Evolutionary conservation across 495 filamentous ascomycete genomes (phyloP), one percentile per base, ranked within the genome.

Genomic region (Aspergillus biplanus): DNA sequence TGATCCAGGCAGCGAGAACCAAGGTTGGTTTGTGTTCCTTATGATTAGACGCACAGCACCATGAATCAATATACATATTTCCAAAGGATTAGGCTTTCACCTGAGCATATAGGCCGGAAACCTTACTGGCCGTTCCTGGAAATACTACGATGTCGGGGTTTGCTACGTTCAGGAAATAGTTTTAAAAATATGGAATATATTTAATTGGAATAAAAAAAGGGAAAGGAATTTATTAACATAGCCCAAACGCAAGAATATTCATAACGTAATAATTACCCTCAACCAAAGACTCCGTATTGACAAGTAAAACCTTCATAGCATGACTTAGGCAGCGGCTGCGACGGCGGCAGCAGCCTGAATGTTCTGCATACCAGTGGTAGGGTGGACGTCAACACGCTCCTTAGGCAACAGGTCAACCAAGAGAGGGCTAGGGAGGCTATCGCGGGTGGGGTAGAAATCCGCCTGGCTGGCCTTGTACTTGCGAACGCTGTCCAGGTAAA

Each of bases 311-410:
- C 57, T 33, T 35, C 54, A 44, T 39, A 56, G 7, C 15, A 34
- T 60, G 16, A 52, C 64, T 42, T 66, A 64, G 34, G 74, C 56
- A 21, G 63, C 63, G 34, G 71, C 74, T 39, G 70, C 76, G 18
- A 74, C 73, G 18, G 77, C 78, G 34, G 78, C 76, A 21, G 78
- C 76, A 42, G 76, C 79, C 57, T 73, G 70, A 44, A 79, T 69
- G 67, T 83, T 84, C 63, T 85, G 80, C 79, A 82, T 82, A 54
- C 82, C 82, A 35, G 77, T 73, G 32, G 83, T 85, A 32, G 91
- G 92, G 72, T 87, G 86, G 33, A 98, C 95, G 68, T 91, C 95
- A 18, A 98, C 93, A 62, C 95, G 86, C 83, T 97, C 93, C 83
- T 95, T 97, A 73, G 87, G 86, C 68, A 99, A 79, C 48, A 98